phyloP scores from a whole-genome alignment of 768 basidiomycete species.

The Boletus reticulatus region DNA sequence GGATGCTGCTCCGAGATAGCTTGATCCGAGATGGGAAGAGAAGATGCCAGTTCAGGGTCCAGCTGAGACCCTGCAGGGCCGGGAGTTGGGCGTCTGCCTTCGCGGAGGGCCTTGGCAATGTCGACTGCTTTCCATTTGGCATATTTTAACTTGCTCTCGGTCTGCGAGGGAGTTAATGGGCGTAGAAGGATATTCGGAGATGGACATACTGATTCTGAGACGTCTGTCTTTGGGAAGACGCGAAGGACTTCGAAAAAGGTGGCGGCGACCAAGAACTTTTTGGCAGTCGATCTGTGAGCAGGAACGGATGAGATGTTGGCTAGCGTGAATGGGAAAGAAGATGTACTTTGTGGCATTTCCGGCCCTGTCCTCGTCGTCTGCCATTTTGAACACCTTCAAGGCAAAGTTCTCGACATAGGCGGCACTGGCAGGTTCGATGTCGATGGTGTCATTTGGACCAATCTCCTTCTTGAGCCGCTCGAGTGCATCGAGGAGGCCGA shows the following conservation, averaged over 20 bases:
- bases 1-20: slow-evolving; percentile 12
- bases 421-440: slow-evolving; percentile 76
- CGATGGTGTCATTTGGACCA: slow-evolving; percentile 73
- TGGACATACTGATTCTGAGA: slow-evolving; percentile 54
- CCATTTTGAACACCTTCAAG: slow-evolving; percentile 78
- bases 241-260: slow-evolving; percentile 91
- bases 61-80: slow-evolving; percentile 62
- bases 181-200: neutral
- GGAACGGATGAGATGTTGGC: slow-evolving; percentile 3
- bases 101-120: slow-evolving; percentile 92
- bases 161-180: slow-evolving; percentile 40
- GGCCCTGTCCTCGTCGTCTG: slow-evolving; percentile 88
- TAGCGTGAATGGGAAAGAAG: neutral
- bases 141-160: slow-evolving; percentile 87
- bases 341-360: slow-evolving; percentile 73
- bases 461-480: slow-evolving; percentile 81
- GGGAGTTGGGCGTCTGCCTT: slow-evolving; percentile 79
- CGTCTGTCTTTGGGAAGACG: slow-evolving; percentile 61
- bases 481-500: slow-evolving; percentile 70
- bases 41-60: slow-evolving; percentile 19
- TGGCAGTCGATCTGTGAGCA: slow-evolving; percentile 76
- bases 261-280: slow-evolving; percentile 92
- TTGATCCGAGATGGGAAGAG: slow-evolving; percentile 14
- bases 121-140: slow-evolving; percentile 98
- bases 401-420: slow-evolving; percentile 97